phyloP scores from a whole-genome alignment of 805 yeast genomes.

The Kodamaea nitidulidarum region DNA sequence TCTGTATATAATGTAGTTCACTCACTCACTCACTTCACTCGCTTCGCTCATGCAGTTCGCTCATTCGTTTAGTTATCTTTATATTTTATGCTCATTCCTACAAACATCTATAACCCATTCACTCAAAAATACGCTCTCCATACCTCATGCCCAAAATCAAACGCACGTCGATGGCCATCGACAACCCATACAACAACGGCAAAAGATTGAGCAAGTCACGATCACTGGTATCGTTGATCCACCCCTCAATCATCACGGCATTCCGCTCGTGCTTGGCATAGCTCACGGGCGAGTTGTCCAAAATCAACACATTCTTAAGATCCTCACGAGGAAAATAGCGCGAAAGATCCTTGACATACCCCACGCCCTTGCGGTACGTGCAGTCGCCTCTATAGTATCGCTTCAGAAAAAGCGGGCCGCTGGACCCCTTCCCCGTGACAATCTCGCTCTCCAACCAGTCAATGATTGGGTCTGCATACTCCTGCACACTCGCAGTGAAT shows the following conservation, averaged over 20 bases:
- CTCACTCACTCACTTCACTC: no score
- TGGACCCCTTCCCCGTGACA: slow-evolving; percentile 11
- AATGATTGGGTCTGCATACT: slow-evolving; percentile 95
- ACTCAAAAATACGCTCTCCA: slow-evolving; percentile 63
- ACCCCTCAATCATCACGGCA: slow-evolving; percentile 92
- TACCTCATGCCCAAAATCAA: slow-evolving; percentile 66
- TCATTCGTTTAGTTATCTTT: not conserved
- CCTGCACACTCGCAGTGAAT: slow-evolving; percentile 91
- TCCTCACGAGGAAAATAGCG: slow-evolving; percentile 54
- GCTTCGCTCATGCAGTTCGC: no score
- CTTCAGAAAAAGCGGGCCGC: slow-evolving; percentile 40
- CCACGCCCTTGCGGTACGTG: slow-evolving; percentile 69
- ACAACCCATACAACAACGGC: slow-evolving; percentile 72
- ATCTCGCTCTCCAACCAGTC: slow-evolving; percentile 78
- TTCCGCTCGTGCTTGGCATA: slow-evolving; percentile 80
- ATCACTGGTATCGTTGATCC: slow-evolving; percentile 97
- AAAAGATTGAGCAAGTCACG: slow-evolving; percentile 73
- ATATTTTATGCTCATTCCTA: not conserved
- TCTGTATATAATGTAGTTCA: no score
- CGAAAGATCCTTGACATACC: slow-evolving; percentile 60
- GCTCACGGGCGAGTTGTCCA: slow-evolving; percentile 92
- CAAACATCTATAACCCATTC: not conserved
- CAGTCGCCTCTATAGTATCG: slow-evolving; percentile 81
- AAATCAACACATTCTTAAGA: slow-evolving; percentile 64
- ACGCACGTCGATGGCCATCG: slow-evolving; percentile 82